phyloP scores from a whole-genome alignment of 345 rosid genomes.

The Salix purpurea region DNA sequence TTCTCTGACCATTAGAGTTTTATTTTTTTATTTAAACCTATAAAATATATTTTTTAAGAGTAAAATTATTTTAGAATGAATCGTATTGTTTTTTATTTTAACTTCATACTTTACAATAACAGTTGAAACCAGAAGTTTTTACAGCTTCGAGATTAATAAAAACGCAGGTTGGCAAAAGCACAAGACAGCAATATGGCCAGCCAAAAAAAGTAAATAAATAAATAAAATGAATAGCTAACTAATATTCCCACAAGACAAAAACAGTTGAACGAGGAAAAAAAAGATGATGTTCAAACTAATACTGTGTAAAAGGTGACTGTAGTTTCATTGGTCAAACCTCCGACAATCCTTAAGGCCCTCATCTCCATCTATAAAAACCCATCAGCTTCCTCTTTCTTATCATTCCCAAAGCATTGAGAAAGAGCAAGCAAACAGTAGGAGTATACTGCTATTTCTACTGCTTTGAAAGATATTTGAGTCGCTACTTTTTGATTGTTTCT shows the following conservation, averaged over 20 bases:
- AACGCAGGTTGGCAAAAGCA: background rate
- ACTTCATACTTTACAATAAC: background rate
- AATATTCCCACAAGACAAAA: background rate
- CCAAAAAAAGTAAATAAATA: background rate
- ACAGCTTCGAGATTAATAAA: background rate
- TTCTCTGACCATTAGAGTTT: no score
- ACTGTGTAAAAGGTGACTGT: background rate
- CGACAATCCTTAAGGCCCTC: slow-evolving; percentile 14
- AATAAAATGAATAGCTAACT: no score
- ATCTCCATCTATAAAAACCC: slow-evolving; percentile 39
- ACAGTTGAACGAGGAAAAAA: background rate
- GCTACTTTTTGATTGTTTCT: background rate
- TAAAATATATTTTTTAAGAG: no score
- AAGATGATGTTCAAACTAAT: slow-evolving; percentile 2
- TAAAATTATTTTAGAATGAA: background rate
- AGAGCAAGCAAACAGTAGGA: background rate
- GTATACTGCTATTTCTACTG: background rate
- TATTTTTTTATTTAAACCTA: no score
- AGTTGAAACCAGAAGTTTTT: background rate
- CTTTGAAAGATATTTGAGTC: background rate
- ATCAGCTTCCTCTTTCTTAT: background rate
- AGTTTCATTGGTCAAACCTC: slow-evolving; percentile 13
- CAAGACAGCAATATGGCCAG: no score
- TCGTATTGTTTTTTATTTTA: background rate
- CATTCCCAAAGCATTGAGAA: background rate